Conservation (phyloP, 2,329 filamentous ascomycete genomes). For the Neophaeococcomyces aloes region DNA sequence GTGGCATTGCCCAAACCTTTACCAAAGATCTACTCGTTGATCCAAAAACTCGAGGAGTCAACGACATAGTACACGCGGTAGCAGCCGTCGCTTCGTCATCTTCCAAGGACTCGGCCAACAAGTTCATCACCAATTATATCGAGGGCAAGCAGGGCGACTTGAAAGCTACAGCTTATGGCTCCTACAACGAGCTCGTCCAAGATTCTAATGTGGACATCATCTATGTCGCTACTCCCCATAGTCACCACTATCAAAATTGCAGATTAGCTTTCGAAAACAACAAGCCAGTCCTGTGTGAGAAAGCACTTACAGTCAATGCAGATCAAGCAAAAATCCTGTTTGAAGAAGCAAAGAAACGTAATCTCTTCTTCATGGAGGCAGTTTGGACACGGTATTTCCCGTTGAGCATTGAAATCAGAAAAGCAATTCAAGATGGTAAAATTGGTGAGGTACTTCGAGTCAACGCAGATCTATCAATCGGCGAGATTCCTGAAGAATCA, state of each 20-base stretch:
- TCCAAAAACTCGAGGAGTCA: slow-evolving; percentile 56
- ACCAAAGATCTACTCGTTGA: slow-evolving; percentile 68
- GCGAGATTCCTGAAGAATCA: slow-evolving; percentile 7
- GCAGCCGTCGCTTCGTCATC: slow-evolving; percentile 71
- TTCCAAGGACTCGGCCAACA: slow-evolving; percentile 55
- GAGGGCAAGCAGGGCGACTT: slow-evolving; percentile 42
- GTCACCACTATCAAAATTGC: slow-evolving; percentile 84
- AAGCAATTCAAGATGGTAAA: slow-evolving; percentile 44
- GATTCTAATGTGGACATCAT: slow-evolving; percentile 73
- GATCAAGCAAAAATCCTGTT: slow-evolving; percentile 63
- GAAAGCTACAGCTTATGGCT: slow-evolving; percentile 62
- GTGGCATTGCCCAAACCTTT: slow-evolving; percentile 46
- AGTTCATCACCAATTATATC: slow-evolving; percentile 62
- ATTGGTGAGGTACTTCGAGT: slow-evolving; percentile 49
- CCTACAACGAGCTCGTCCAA: slow-evolving; percentile 68
- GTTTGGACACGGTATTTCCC: slow-evolving; percentile 89
- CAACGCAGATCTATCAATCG: slow-evolving; percentile 38
- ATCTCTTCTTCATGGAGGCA: slow-evolving; percentile 71
- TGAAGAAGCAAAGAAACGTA: slow-evolving; percentile 61
- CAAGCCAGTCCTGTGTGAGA: slow-evolving; percentile 85
- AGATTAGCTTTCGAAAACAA: slow-evolving; percentile 74
- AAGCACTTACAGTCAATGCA: slow-evolving; percentile 77
- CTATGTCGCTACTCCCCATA: slow-evolving; percentile 84
- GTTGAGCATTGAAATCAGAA: slow-evolving; percentile 62
- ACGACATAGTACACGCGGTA: slow-evolving; percentile 65